Conservation (phyloP, 352 stramenopile species). For the Phytophthora hybrid region DNA sequence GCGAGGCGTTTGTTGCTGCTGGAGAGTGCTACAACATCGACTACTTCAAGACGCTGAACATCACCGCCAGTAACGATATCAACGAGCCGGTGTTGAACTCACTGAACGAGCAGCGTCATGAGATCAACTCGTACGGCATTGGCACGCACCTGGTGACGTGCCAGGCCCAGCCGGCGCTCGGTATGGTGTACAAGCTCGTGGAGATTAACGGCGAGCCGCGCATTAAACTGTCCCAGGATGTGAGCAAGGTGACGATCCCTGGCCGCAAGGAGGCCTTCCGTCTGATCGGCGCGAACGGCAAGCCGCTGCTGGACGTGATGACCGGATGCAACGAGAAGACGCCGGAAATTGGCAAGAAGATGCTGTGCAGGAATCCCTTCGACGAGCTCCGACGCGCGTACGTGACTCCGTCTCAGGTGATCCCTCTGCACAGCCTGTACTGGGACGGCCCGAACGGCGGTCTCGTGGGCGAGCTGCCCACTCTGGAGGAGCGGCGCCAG, state of each 20-base stretch:
- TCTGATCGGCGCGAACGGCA: slow-evolving; percentile 89
- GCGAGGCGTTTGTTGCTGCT: slow-evolving; percentile 64
- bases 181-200: slow-evolving; percentile 99
- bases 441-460: slow-evolving; percentile 91
- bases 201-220: slow-evolving; percentile 95
- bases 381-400: slow-evolving; percentile 94
- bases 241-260: slow-evolving; percentile 96
- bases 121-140: slow-evolving; percentile 97
- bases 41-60: slow-evolving; percentile 88
- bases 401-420: slow-evolving; percentile 93
- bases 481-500: slow-evolving; percentile 79
- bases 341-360: slow-evolving; percentile 85
- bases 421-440: slow-evolving; percentile 90
- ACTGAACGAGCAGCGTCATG: slow-evolving; percentile 95
- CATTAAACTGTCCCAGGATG: slow-evolving; percentile 99
- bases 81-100: slow-evolving; percentile 97
- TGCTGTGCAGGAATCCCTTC: slow-evolving; percentile 97
- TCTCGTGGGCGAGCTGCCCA: slow-evolving; percentile 69
- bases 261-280: slow-evolving; percentile 92
- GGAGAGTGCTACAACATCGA: slow-evolving; percentile 68
- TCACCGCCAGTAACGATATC: slow-evolving; percentile 99
- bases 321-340: slow-evolving; percentile 84
- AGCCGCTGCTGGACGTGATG: slow-evolving; percentile 93
- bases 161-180: slow-evolving; percentile 97
- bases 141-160: slow-evolving; percentile 98